Percentiles rank a stretch among this genome's conserved stretches.
Evolutionary conservation across 441 rosid genomes (phyloP).

Genomic region (Capsella rubella): DNA sequence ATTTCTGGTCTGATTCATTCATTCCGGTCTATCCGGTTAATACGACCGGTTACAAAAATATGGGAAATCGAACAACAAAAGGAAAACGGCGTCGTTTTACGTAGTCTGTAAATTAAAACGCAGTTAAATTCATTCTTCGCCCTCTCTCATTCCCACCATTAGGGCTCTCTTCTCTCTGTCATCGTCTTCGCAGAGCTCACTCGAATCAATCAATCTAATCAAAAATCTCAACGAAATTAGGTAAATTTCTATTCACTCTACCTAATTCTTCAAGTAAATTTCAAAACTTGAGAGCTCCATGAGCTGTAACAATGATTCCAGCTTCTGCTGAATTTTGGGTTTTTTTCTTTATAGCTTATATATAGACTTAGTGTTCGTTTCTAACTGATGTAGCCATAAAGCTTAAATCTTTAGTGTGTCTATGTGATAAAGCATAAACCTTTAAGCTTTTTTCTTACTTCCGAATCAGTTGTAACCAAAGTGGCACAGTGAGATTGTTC

Average conservation of each 20-base stretch:
- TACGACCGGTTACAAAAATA: no score
- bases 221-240: conserved; percentile 97
- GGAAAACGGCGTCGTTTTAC: no score
- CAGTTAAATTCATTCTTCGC: no score
- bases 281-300: neutral
- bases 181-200: conserved; percentile 33
- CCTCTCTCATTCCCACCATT: neutral
- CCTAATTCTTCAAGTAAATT: conserved; percentile 30
- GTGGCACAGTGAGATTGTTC: no score
- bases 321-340: neutral
- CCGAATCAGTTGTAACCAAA: no score
- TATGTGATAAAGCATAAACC: no score
- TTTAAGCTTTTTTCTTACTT: no score
- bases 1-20: no score
- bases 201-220: conserved; percentile 82
- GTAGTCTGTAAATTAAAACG: no score
- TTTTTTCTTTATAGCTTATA: neutral
- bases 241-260: conserved; percentile 47
- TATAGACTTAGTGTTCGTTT: conserved; percentile 20
- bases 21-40: no score
- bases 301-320: conserved; percentile 5
- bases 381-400: neutral
- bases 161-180: conserved; percentile 29
- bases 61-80: no score
- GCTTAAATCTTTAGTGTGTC: no score